Base-by-base conservation (phyloP, 2,329 filamentous ascomycete species). In the Ascochyta viciae-villosae region DNA sequence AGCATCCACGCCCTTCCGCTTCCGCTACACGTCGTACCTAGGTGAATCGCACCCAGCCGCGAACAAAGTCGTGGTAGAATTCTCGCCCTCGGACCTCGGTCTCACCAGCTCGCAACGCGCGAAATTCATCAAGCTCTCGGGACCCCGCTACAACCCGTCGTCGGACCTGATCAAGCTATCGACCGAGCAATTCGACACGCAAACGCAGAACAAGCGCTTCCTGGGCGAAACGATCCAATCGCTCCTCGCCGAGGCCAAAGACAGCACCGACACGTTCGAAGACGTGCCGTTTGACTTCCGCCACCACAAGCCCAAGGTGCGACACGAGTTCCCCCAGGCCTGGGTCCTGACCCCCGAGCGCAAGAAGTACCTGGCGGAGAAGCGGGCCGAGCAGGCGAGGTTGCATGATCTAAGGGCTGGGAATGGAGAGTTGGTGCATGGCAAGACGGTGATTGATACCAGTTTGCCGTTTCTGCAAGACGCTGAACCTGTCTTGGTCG, bases 121-220 rank as follows among this genome's bases (percentile, higher is more conserved):
- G 71, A 99, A 97, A 77, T 83, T 99, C 59, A 89, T 89, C 76
- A 98, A 98, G 80, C 84, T 99, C 40, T 87, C 85, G 19, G 96
- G 95, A 1, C 76, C 87, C 15, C 89, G 95, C 63, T 98, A 92
- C 83, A 95, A 98, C 80, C 94, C 93, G 0, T 83, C 88, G 66
- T 92, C 83, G 50, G 87, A 92, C 66, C 80, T 91, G 56, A 82
- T 97, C 67, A 92, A 91, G 78, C 96, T 99, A 84, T 92, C 90
- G 73, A 91, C 90, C 79, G 95, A 98, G 77, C 87, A 88, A 73
- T 96, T 90, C 75, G 87, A 91, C 72, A 90, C 93, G 51, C 89
- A 92, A 72, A 91, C 93, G 16, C 93, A 98, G 80, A 99, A 99
- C 81, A 99, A 98, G 83, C 87, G 91, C n/a, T 95, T 95, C 74